Evolutionary conservation across 169 alveolate species (phyloP).

Genomic region (Perkinsus olseni): DNA sequence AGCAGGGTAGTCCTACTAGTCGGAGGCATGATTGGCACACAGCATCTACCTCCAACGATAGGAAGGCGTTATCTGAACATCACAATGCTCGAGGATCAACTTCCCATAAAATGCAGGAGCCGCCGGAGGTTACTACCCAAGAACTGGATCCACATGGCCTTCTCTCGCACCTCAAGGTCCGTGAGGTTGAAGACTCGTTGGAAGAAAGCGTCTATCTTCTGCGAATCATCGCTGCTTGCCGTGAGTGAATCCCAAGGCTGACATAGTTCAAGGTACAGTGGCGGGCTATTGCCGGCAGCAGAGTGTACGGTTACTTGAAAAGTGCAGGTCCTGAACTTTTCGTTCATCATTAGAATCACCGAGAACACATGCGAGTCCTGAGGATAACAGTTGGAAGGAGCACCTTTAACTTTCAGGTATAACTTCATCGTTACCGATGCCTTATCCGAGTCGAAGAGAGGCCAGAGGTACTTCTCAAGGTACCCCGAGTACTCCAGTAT

Average conservation of each 20-base stretch:
- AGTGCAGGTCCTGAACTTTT: neutral
- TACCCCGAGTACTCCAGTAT: neutral
- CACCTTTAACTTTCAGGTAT: neutral
- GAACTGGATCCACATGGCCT: neutral
- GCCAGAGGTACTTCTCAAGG: neutral
- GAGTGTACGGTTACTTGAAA: neutral
- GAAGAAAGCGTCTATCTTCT: neutral
- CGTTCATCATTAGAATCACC: neutral
- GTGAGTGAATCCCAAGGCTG: neutral
- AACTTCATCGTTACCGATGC: neutral
- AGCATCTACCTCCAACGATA: neutral
- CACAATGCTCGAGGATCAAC: neutral
- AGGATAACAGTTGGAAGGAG: neutral
- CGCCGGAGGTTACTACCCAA: neutral
- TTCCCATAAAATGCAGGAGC: no score
- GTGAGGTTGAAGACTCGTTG: neutral
- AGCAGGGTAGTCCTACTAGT: neutral
- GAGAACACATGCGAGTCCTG: neutral
- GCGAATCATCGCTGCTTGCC: neutral
- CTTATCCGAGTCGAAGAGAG: neutral
- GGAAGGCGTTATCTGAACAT: neutral
- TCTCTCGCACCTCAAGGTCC: neutral
- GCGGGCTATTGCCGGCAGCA: neutral
- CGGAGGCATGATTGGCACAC: neutral
- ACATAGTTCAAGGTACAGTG: neutral